phyloP scores from a whole-genome alignment of 169 alveolate species.

The Eimeria necatrix region DNA sequence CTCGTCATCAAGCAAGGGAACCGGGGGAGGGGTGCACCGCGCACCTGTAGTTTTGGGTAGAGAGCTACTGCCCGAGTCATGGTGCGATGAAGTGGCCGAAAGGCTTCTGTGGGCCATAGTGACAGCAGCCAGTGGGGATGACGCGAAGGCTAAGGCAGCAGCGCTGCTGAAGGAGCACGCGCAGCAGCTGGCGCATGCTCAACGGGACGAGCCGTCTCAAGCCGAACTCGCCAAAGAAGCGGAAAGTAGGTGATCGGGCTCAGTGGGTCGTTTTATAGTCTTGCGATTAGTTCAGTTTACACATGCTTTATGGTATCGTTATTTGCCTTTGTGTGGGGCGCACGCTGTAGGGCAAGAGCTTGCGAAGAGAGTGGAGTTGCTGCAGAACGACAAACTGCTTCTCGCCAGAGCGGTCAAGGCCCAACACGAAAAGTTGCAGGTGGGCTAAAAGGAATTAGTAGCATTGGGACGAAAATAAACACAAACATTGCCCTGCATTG shows the following conservation, averaged over 20 bases:
- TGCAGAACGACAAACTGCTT: conserved; percentile 74
- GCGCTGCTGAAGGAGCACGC: conserved; percentile 76
- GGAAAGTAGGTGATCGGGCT: neutral
- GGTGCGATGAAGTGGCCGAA: conserved; percentile 68
- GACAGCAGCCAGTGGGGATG: conserved; percentile 66
- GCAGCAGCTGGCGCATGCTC: conserved; percentile 64
- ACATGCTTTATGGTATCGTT: too few relatives aligned
- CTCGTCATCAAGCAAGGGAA: neutral
- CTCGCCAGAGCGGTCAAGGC: conserved; percentile 79
- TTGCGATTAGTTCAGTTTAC: too few relatives aligned
- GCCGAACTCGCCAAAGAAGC: conserved; percentile 65
- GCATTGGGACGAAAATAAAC: too few relatives aligned
- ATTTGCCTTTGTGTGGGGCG: neutral
- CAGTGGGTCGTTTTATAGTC: too few relatives aligned
- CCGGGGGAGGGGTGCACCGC: neutral
- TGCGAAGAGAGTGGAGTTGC: conserved; percentile 70
- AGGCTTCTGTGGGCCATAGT: conserved; percentile 65
- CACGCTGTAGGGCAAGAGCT: conserved; percentile 51
- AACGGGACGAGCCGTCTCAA: conserved; percentile 11
- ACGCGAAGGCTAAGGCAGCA: conserved; percentile 46
- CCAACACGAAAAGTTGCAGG: conserved; percentile 76
- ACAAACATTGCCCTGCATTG: too few relatives aligned
- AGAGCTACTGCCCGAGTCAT: conserved; percentile 31
- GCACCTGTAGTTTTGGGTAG: neutral
- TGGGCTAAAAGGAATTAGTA: neutral